A percentile compares a stretch with the other conserved stretches of the same genome.
These are phyloP conservation scores for Phlegmacium glaucopus DNA, from an alignment of 768 basidiomycete genomes.

Conservation along the genomic window DNA sequence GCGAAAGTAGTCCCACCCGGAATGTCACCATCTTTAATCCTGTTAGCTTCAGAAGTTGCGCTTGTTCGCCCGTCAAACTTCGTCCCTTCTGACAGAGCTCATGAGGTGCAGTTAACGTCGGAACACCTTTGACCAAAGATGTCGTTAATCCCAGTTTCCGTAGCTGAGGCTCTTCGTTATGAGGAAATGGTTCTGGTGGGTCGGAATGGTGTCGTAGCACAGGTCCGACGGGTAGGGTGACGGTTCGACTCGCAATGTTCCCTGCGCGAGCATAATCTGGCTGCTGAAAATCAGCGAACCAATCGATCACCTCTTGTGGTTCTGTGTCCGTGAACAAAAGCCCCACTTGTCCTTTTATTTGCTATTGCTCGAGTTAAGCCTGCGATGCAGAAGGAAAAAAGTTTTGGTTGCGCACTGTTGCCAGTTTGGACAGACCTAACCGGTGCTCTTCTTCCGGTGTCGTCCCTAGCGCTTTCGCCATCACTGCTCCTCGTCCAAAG, in stretches of 20 bases:
- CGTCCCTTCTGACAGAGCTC: constrained; percentile 83
- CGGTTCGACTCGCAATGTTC: constrained; percentile 70
- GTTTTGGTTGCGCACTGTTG: constrained; percentile 49
- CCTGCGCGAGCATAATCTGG: constrained; percentile 91
- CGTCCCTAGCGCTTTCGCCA: constrained; percentile 93
- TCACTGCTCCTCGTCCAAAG: constrained; percentile 82
- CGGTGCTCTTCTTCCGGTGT: constrained; percentile 85
- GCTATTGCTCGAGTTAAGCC: constrained; percentile 38
- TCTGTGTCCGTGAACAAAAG: constrained; percentile 88
- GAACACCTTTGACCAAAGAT: constrained; percentile 82
- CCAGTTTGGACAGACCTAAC: constrained; percentile 73
- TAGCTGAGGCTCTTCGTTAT: constrained; percentile 96
- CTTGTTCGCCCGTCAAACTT: constrained; percentile 77
- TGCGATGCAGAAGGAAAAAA: constrained; percentile 1
- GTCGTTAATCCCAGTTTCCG: constrained; percentile 89
- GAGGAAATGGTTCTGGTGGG: constrained; percentile 87
- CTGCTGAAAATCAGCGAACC: constrained; percentile 90
- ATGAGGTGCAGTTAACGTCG: constrained; percentile 77
- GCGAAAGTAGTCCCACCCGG: constrained; percentile 62
- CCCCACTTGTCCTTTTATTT: constrained; percentile 94
- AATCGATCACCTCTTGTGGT: constrained; percentile 88
- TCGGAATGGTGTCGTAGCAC: constrained; percentile 79
- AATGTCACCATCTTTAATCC: constrained; percentile 89
- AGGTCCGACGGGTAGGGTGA: constrained; percentile 79
- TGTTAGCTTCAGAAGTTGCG: constrained; percentile 88